These are phyloP conservation scores for Auriscalpium vulgare DNA, from an alignment of 768 basidiomycete species.

Conservation along the genomic window DNA sequence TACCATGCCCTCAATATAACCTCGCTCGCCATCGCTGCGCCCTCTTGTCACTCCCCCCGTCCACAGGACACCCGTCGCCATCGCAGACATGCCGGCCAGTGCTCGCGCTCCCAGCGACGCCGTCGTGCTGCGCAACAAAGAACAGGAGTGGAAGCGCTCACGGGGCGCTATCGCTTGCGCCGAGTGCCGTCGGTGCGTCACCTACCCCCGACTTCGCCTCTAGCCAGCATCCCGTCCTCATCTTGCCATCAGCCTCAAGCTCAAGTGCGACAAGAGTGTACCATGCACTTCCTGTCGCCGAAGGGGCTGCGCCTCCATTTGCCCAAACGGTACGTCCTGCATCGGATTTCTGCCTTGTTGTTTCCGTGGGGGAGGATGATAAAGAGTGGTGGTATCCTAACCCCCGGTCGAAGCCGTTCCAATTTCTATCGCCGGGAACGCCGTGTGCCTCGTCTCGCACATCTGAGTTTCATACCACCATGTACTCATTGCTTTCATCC, in stretches of 20 bases:
- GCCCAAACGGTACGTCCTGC: conserved; percentile 46
- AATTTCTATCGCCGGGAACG: too few species aligned
- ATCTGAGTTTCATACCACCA: too few species aligned
- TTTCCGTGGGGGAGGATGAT: too few species aligned
- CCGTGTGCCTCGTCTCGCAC: too few species aligned
- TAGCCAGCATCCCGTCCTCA: background rate
- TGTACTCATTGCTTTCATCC: background rate
- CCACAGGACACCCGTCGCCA: too few species aligned
- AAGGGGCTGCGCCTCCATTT: conserved; percentile 69
- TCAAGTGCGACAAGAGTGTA: conserved; percentile 70
- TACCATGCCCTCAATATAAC: too few species aligned
- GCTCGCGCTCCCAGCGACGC: background rate
- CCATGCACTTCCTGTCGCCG: conserved; percentile 52
- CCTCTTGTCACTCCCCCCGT: too few species aligned
- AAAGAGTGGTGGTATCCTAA: too few species aligned
- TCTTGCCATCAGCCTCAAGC: conserved; percentile 39
- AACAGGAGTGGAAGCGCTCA: conserved; percentile 16
- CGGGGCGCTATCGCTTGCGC: conserved; percentile 15
- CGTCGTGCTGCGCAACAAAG: background rate
- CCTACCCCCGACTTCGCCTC: background rate
- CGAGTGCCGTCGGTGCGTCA: conserved; percentile 14
- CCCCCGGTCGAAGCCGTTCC: too few species aligned
- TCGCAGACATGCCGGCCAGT: too few species aligned
- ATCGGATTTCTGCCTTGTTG: background rate
- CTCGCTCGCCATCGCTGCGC: too few species aligned